Percentiles rank a stretch among this genome's conserved stretches.
These are phyloP conservation scores for Suaeda aralocaspica DNA, from an alignment of 148 eudicot species.

Conservation along the genomic window DNA sequence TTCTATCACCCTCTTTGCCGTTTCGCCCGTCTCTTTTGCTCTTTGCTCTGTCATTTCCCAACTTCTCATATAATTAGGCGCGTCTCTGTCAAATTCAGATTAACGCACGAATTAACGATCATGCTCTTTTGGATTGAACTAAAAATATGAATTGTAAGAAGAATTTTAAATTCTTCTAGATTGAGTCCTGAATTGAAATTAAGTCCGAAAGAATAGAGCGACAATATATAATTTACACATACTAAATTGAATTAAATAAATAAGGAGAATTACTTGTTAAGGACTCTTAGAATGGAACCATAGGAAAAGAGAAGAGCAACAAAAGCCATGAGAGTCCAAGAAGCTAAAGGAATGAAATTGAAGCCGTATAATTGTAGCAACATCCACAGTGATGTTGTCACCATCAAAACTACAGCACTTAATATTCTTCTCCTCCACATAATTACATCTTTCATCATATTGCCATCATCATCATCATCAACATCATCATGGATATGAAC, in stretches of 20 bases:
- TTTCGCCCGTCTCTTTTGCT: constrained; percentile 8
- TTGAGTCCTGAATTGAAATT: too few relatives aligned
- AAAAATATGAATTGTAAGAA: too few relatives aligned
- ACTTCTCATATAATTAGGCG: not conserved
- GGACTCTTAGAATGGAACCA: constrained; percentile 6
- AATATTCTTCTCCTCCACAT: constrained; percentile 16
- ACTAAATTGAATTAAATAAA: too few relatives aligned
- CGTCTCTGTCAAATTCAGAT: not conserved
- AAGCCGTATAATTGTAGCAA: constrained; percentile 10
- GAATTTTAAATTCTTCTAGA: too few relatives aligned
- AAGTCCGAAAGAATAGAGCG: too few relatives aligned
- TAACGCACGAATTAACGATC: too few relatives aligned
- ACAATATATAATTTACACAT: too few relatives aligned
- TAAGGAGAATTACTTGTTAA: not conserved
- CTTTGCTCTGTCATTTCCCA: constrained; percentile 17
- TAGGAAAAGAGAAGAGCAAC: constrained; percentile 13
- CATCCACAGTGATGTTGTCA: constrained; percentile 11
- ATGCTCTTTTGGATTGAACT: too few relatives aligned
- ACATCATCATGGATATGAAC: not conserved
- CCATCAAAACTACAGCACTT: not conserved
- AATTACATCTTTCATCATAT: constrained; percentile 16
- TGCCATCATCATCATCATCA: not conserved
- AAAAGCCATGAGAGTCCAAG: constrained; percentile 13
- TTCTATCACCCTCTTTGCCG: constrained; percentile 11
- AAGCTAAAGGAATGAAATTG: constrained; percentile 12